Percentiles rank a stretch among this genome's conserved stretches.
Evolutionary conservation across 345 rosid species (phyloP).

Genomic region (Eucalyptus sp.): DNA sequence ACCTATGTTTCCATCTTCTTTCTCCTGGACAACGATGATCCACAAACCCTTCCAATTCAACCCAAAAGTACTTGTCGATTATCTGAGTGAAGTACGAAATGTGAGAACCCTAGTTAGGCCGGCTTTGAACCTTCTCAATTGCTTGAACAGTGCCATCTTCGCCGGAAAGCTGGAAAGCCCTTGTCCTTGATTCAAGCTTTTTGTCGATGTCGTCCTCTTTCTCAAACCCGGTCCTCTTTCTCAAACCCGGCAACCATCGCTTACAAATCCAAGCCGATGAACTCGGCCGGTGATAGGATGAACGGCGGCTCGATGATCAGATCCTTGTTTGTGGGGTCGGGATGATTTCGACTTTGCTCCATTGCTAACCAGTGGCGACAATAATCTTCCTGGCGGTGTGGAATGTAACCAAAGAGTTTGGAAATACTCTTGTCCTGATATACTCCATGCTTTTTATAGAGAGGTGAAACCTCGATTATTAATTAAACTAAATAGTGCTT

Average conservation of each 20-base stretch:
- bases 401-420: neutral
- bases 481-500: neutral
- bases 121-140: neutral
- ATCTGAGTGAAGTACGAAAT: neutral
- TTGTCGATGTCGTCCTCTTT: rapidly evolving
- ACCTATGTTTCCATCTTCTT: neutral
- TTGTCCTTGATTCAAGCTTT: neutral
- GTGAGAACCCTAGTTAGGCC: neutral
- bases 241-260: rapidly evolving
- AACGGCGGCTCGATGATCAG: neutral
- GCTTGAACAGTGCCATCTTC: neutral
- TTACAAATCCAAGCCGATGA: neutral
- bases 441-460: neutral
- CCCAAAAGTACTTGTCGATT: neutral
- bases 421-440: neutral
- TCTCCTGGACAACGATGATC: neutral
- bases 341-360: neutral
- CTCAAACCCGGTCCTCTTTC: neutral
- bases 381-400: neutral
- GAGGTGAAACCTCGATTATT: neutral
- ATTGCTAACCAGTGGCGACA: neutral
- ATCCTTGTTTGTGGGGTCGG: neutral
- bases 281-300: neutral
- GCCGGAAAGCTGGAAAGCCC: neutral
- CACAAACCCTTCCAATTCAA: neutral